Evolutionary conservation across 2,329 filamentous ascomycete species (phyloP).

Genomic region (Parastagonospora avenae): DNA sequence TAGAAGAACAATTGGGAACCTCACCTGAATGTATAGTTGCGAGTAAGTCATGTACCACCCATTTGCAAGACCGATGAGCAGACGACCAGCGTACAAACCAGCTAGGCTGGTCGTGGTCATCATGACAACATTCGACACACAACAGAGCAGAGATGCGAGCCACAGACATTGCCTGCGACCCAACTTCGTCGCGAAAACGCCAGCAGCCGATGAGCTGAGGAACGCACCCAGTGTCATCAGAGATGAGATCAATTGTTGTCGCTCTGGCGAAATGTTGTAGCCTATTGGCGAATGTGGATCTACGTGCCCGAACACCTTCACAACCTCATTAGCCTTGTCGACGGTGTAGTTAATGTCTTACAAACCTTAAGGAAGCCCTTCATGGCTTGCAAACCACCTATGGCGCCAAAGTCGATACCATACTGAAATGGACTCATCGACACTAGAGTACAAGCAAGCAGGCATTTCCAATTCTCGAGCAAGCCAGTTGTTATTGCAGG

Average conservation of each 20-base stretch:
- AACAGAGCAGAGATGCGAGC: conserved; percentile 56
- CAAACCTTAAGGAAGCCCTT: conserved; percentile 54
- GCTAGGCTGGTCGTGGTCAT: conserved; percentile 60
- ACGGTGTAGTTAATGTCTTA: background rate
- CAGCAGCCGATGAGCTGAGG: conserved; percentile 49
- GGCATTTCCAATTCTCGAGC: conserved; percentile 54
- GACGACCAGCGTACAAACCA: conserved; percentile 59
- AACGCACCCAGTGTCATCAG: conserved; percentile 55
- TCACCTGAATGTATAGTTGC: conserved; percentile 56
- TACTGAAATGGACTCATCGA: conserved; percentile 60
- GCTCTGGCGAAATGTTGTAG: conserved; percentile 51
- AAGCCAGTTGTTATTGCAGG: conserved; percentile 32
- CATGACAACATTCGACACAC: conserved; percentile 56
- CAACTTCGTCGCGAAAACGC: conserved; percentile 40
- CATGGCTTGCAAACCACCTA: conserved; percentile 59
- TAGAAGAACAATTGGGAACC: background rate
- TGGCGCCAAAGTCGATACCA: conserved; percentile 58
- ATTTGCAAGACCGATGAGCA: conserved; percentile 60
- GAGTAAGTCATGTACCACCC: conserved; percentile 62
- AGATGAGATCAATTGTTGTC: conserved; percentile 53
- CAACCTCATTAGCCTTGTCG: too few relatives aligned
- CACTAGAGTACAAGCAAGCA: conserved; percentile 55
- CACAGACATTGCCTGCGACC: conserved; percentile 53
- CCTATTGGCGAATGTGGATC: conserved; percentile 42
- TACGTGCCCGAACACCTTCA: conserved; percentile 36